Conservation (phyloP, 2,329 filamentous ascomycete genomes). For the Pestalotiopsis fici region DNA sequence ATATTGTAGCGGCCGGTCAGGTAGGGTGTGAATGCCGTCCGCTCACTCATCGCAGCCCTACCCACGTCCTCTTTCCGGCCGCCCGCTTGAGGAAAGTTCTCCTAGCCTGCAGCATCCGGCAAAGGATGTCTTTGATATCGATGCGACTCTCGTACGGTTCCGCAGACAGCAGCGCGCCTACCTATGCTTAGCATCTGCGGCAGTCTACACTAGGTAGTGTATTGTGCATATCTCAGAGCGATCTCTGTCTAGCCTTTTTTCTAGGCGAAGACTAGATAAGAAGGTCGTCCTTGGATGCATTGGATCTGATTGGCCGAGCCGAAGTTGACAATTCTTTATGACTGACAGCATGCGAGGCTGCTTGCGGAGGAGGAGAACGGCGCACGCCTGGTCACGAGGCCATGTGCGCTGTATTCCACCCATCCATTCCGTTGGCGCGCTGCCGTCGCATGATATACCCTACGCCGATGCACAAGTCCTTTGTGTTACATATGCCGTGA, state of each 20-base stretch:
- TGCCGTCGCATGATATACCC: not conserved
- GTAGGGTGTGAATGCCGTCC: not conserved
- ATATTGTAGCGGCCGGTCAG: too few relatives aligned
- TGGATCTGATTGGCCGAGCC: not conserved
- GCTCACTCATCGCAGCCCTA: not conserved
- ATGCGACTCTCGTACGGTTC: not conserved
- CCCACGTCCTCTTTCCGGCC: not conserved
- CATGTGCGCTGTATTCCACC: not conserved
- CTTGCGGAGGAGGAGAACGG: not conserved
- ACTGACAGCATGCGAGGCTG: slow-evolving; percentile 1
- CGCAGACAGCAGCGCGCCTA: not conserved
- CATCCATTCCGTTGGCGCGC: not conserved
- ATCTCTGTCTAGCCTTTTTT: not conserved
- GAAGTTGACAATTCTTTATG: slow-evolving; percentile 2
- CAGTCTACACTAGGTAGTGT: not conserved
- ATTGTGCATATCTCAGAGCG: not conserved
- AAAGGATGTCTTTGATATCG: not conserved
- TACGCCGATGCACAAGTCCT: not conserved
- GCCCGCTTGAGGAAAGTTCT: not conserved
- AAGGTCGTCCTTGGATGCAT: not conserved
- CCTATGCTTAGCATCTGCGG: not conserved
- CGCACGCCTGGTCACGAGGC: not conserved
- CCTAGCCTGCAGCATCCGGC: not conserved
- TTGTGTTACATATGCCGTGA: not conserved
- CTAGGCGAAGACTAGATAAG: slow-evolving; percentile 1